Base-by-base conservation (phyloP, 176 grass and related monocot genomes). In the Thalia dealbata region DNA sequence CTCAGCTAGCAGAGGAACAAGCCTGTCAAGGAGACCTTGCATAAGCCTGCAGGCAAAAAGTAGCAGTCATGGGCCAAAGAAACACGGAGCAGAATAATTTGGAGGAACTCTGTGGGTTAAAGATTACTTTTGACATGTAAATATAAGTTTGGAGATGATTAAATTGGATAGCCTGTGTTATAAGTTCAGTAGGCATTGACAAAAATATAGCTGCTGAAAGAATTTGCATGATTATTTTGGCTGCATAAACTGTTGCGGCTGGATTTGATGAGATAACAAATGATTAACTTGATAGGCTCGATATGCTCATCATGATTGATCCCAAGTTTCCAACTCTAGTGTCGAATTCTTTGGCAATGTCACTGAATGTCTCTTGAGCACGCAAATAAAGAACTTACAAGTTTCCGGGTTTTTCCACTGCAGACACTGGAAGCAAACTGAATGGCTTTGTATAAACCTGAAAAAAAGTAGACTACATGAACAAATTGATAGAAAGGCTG, bases 391-490 rank as follows among this genome's bases (percentile, higher is more conserved):
- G 28, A 35, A 45, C 77, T 85, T 95, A 95, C 83, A 99, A 23
- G 50, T 93, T 99, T 38, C 95, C 90, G 28, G 95, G 87, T 75
- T 81, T 93, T 80, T 99, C 90, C 52, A 93, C 90, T 8, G 85
- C 95, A 60, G 90, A 91, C 68, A 99, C 25, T 7, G 95, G 95
- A 81, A 99, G 90, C 84, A 99, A 69, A 62, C 74, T 92, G 71
- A 99, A 99, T 52, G 95, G 90, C 76, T 80, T 83, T 12, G 90
- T 91, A 76, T 85, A 88, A n/a, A 99, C 83, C 90, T 92, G 83
- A 14, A 77, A 77, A 45, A 18, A 22, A 48, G 76, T 38, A 38
- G 4, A 38, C 4, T 38, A 38, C 32, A 4, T 38, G 32, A 38
- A 38, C 32, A 38, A 38, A 38, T 38, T 38, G 32, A 38, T 38